Conservation (phyloP, 164 flowering plant species). For the Vitis riparia region DNA sequence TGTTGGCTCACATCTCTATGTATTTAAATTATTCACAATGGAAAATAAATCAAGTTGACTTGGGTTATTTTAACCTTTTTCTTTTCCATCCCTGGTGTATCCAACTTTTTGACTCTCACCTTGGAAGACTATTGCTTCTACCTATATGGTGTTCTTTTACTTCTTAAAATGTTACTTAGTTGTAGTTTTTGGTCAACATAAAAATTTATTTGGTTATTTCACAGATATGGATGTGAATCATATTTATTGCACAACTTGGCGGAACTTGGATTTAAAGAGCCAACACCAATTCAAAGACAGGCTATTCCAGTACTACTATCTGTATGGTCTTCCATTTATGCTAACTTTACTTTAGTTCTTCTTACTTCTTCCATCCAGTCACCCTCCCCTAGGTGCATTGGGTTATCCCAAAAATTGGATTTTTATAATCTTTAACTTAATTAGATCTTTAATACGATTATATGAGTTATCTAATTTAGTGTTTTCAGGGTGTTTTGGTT, state of each 20-base stretch:
- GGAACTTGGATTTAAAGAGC: constrained; percentile 83
- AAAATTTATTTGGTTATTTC: constrained; percentile 8
- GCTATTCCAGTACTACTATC: constrained; percentile 93
- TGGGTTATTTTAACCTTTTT: too few species aligned
- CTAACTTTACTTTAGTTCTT: constrained; percentile 5
- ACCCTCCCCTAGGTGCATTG: too few species aligned
- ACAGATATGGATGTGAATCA: constrained; percentile 66
- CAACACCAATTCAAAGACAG: constrained; percentile 99
- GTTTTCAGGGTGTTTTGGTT: background rate
- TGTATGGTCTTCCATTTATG: constrained; percentile 59
- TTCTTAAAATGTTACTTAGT: too few species aligned
- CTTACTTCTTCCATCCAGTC: background rate
- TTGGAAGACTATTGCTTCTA: too few species aligned
- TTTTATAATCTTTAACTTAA: background rate
- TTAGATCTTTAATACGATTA: background rate
- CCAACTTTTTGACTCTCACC: too few species aligned
- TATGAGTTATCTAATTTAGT: background rate
- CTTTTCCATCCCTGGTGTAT: too few species aligned
- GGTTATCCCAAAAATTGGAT: background rate
- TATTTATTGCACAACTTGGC: constrained; percentile 62
- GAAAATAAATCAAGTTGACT: too few species aligned
- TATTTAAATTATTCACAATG: too few species aligned
- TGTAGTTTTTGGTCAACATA: background rate
- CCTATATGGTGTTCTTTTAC: too few species aligned
- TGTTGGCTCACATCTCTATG: too few species aligned